phyloP scores from a whole-genome alignment of 148 eudicot genomes.

The Selenicereus undatus region DNA sequence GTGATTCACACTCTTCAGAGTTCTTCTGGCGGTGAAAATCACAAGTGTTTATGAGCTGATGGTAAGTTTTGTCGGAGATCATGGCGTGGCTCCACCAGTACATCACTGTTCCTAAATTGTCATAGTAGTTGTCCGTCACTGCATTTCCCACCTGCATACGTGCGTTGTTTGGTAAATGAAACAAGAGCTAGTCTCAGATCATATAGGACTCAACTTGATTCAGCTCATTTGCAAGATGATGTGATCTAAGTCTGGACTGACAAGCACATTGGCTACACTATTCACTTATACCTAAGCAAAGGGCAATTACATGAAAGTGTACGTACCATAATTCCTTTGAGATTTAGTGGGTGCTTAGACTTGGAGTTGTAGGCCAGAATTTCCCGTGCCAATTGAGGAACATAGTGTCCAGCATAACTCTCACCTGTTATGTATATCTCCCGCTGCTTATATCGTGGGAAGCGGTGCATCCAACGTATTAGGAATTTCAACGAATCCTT shows the following conservation, averaged over 20 bases:
- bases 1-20: slow-evolving; percentile 78
- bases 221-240: too few relatives aligned
- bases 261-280: neutral
- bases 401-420: slow-evolving; percentile 96
- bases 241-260: neutral
- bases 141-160: slow-evolving; percentile 82
- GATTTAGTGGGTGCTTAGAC: slow-evolving; percentile 49
- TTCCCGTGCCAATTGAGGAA: slow-evolving; percentile 77
- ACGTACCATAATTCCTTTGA: slow-evolving; percentile 84
- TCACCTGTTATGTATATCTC: slow-evolving; percentile 74
- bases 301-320: neutral
- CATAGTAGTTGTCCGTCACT: slow-evolving; percentile 93
- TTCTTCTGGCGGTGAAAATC: slow-evolving; percentile 74
- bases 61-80: slow-evolving; percentile 79
- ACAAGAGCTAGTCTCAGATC: too few relatives aligned
- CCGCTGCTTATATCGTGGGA: slow-evolving; percentile 67
- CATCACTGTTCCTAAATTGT: slow-evolving; percentile 87
- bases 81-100: slow-evolving; percentile 99
- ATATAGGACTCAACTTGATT: too few relatives aligned
- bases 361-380: slow-evolving; percentile 58
- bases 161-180: neutral
- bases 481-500: slow-evolving; percentile 68
- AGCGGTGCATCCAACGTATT: slow-evolving; percentile 72
- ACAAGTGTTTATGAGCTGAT: slow-evolving; percentile 65
- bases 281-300: neutral